These are phyloP conservation scores for Fusarium compactum DNA, from an alignment of 2,329 filamentous ascomycete species.

Conservation along the genomic window DNA sequence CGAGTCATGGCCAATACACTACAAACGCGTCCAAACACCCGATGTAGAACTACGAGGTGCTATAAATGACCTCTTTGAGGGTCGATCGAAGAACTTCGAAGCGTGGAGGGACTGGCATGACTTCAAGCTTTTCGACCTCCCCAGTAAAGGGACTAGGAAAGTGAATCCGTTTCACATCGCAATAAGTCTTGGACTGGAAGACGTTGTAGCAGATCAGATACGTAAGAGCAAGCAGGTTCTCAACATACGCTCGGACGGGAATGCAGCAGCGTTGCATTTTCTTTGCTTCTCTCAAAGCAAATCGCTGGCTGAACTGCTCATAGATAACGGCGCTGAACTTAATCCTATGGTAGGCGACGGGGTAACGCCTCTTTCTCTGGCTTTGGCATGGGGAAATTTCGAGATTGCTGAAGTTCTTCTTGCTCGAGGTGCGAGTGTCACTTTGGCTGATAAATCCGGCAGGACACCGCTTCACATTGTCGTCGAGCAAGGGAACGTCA, in stretches of 20 bases:
- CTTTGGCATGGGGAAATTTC: background rate
- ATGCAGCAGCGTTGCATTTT: background rate
- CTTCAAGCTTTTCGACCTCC: background rate
- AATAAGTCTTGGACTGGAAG: background rate
- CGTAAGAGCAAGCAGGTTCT: background rate
- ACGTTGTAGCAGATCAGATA: background rate
- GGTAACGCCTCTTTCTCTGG: background rate
- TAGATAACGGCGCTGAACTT: background rate
- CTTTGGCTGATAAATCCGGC: accelerated
- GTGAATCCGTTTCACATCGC: background rate
- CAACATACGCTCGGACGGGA: background rate
- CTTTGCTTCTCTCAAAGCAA: accelerated
- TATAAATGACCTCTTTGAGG: background rate
- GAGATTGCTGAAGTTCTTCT: background rate
- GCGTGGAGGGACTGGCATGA: background rate
- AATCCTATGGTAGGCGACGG: accelerated
- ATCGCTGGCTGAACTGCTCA: accelerated
- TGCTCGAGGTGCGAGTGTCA: background rate
- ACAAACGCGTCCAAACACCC: background rate
- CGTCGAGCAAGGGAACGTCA: accelerated
- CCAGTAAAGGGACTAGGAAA: background rate
- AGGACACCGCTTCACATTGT: background rate
- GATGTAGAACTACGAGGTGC: background rate
- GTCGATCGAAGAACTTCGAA: background rate
- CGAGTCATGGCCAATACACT: accelerated